Conservation (phyloP, 305 asterid species). For the Fraxinus greggii region DNA sequence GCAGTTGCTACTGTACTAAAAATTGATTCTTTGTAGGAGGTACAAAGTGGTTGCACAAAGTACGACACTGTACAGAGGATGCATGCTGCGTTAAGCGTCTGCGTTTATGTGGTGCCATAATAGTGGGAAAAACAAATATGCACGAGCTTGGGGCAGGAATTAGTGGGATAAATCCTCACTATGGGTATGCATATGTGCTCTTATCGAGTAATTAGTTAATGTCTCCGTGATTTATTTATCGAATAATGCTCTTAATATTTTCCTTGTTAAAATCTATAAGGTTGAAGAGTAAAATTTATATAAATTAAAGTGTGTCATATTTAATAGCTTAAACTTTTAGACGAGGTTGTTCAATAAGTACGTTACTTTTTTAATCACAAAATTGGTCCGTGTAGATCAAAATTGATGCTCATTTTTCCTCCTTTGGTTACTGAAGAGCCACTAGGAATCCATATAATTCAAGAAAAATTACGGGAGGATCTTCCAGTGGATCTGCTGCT, state of each 20-base stretch:
- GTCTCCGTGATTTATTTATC: not conserved
- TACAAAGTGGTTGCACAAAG: conserved; percentile 83
- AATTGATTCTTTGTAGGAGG: conserved; percentile 50
- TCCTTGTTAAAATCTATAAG: not conserved
- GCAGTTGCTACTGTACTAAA: conserved; percentile 1
- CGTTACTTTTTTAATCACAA: not conserved
- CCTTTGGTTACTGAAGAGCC: conserved; percentile 38
- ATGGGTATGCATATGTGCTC: conserved; percentile 50
- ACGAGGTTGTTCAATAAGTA: not conserved
- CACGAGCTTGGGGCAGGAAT: conserved; percentile 96
- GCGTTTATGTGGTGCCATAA: conserved; percentile 75
- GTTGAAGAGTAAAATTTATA: not conserved
- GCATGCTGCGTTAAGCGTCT: conserved; percentile 71
- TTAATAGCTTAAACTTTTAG: not conserved
- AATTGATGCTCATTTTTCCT: not conserved
- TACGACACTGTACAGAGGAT: conserved; percentile 59
- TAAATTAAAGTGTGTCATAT: not conserved
- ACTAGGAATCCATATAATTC: conserved; percentile 69
- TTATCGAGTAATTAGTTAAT: not conserved
- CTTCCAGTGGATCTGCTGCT: conserved; percentile 97
- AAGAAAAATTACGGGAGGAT: conserved; percentile 78
- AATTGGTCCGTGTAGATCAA: not conserved
- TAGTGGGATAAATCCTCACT: conserved; percentile 94
- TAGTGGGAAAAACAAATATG: conserved; percentile 88
- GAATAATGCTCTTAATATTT: not conserved